Evolutionary conservation across 805 yeast species (phyloP).

Genomic region (Kockiozyma suomiensis): DNA sequence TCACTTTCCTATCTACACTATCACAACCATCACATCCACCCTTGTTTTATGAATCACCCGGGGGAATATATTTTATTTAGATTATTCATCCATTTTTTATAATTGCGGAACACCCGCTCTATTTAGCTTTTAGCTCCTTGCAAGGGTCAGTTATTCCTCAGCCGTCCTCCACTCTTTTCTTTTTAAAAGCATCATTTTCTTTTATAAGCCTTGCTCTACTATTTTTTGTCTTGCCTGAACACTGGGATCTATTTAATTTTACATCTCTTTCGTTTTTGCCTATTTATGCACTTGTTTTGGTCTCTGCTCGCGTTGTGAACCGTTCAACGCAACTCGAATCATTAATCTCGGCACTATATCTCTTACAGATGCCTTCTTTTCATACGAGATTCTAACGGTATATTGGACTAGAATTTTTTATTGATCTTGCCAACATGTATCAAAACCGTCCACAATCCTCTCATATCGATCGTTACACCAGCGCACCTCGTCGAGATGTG

Average conservation of each 20-base stretch:
- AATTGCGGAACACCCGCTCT: neutral
- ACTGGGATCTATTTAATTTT: neutral
- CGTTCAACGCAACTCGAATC: too few relatives aligned
- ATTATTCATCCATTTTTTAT: too few relatives aligned
- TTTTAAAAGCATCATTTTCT: neutral
- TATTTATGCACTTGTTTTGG: too few relatives aligned
- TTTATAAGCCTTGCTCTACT: neutral
- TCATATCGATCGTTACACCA: constrained; percentile 14
- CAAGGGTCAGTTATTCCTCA: constrained; percentile 5
- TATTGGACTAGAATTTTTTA: neutral
- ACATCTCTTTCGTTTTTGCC: neutral
- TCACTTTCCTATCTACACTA: too few relatives aligned
- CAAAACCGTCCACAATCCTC: neutral
- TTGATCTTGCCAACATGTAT: neutral
- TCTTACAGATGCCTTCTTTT: neutral
- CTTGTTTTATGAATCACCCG: too few relatives aligned
- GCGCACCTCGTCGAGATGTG: neutral
- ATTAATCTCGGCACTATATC: too few relatives aligned
- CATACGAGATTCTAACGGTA: neutral
- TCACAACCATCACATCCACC: too few relatives aligned
- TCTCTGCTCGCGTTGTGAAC: too few relatives aligned
- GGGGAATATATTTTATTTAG: too few relatives aligned
- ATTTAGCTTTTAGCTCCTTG: constrained; percentile 2
- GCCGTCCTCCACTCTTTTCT: neutral
- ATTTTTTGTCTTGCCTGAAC: too few relatives aligned